Percentiles rank a stretch among this genome's conserved stretches.
These are phyloP conservation scores for Saturnispora gosingensis DNA, from an alignment of 805 yeast species.

Conservation along the genomic window DNA sequence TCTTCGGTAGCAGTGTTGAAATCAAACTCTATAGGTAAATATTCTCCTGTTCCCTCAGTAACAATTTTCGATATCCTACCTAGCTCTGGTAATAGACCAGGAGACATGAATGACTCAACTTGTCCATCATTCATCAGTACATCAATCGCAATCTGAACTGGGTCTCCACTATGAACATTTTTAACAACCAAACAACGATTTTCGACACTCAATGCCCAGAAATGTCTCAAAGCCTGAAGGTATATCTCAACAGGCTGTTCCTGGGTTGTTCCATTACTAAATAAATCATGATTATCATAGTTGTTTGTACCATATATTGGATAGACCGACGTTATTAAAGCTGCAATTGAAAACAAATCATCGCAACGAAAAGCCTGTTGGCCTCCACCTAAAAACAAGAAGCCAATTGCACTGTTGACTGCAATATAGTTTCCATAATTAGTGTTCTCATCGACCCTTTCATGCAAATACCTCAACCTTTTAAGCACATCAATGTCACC, in stretches of 20 bases:
- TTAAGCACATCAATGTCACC: slow-evolving; percentile 78
- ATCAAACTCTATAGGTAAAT: slow-evolving; percentile 39
- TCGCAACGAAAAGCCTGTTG: slow-evolving; percentile 65
- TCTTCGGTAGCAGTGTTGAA: slow-evolving; percentile 32
- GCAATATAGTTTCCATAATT: slow-evolving; percentile 71
- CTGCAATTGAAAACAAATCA: slow-evolving; percentile 56
- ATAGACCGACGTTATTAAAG: slow-evolving; percentile 64
- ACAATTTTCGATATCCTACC: slow-evolving; percentile 39
- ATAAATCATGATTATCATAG: slow-evolving; percentile 5
- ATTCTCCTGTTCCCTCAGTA: slow-evolving; percentile 31
- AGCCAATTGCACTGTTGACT: slow-evolving; percentile 73
- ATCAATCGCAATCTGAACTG: slow-evolving; percentile 38
- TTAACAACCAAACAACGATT: slow-evolving; percentile 73
- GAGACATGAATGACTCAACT: slow-evolving; percentile 35
- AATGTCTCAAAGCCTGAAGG: slow-evolving; percentile 76
- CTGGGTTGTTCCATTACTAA: slow-evolving; percentile 14
- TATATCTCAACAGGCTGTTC: slow-evolving; percentile 33
- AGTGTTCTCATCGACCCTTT: slow-evolving; percentile 32
- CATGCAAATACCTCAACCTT: slow-evolving; percentile 62
- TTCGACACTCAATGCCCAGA: slow-evolving; percentile 82
- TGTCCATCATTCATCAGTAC: slow-evolving; percentile 31
- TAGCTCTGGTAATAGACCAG: slow-evolving; percentile 61
- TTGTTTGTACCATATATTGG: slow-evolving; percentile 54
- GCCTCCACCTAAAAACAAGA: slow-evolving; percentile 85
- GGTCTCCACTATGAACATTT: slow-evolving; percentile 52